Evolutionary conservation across 345 rosid species (phyloP).

Genomic region (Xanthoceras sorbifolium): DNA sequence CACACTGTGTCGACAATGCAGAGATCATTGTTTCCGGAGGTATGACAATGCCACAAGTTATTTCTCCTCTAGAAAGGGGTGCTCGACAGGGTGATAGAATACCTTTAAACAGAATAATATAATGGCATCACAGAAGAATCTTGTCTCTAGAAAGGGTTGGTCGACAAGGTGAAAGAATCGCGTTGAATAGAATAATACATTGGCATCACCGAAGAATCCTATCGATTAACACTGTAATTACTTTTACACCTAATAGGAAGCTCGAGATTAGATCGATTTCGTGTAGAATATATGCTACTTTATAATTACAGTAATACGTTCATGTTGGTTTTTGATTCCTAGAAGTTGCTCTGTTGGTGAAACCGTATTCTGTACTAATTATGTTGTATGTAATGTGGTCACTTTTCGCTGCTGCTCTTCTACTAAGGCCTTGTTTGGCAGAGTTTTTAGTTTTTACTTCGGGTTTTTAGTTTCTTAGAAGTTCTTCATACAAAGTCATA

Average conservation of each 20-base stretch:
- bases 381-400: not conserved
- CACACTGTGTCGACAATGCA: slow-evolving; percentile 28
- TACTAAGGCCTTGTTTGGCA: no score
- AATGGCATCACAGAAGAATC: slow-evolving; percentile 5
- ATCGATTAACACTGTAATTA: slow-evolving; percentile 15
- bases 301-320: not conserved
- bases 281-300: not conserved
- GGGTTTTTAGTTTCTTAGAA: no score
- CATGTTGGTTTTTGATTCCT: not conserved
- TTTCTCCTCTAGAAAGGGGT: slow-evolving; percentile 49
- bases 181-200: slow-evolving; percentile 43
- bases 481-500: no score
- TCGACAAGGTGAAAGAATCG: slow-evolving; percentile 45
- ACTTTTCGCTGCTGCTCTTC: not conserved
- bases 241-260: slow-evolving; percentile 7
- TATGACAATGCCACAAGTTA: slow-evolving; percentile 70
- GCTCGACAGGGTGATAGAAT: slow-evolving; percentile 44
- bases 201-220: slow-evolving; percentile 2
- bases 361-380: not conserved
- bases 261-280: not conserved
- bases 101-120: slow-evolving; percentile 48
- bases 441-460: no score
- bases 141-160: slow-evolving; percentile 32
- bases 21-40: slow-evolving; percentile 75
- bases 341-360: not conserved